Base-by-base conservation (phyloP, 2,329 filamentous ascomycete genomes). In the Phialophora verrucosa region DNA sequence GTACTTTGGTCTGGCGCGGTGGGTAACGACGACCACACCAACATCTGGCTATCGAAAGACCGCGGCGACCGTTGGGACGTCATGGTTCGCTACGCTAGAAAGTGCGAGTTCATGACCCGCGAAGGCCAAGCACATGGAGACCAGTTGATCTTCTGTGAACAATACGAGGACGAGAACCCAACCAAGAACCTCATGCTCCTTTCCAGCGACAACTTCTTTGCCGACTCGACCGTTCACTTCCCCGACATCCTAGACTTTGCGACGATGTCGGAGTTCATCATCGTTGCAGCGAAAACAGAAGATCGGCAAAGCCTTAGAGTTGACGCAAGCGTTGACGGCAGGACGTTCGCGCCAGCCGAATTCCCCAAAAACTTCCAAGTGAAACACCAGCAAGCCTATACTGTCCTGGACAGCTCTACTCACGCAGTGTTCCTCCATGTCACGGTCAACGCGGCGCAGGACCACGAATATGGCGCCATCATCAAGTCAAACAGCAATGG, bases 401-500 rank as follows among this genome's bases (percentile, higher is more conserved):
- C 95, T 0, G 91, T 98, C 2, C 84, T 99, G 32, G 93, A 97
- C 76, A 97, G 93, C 78, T 95, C 92, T 1, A 97, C 93, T 0
- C 94, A 98, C 77, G 91, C 95, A 0, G 86, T 99, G 65, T 98
- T 98, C 79, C 81, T 99, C 65, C 96, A 98, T 75, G 94, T 98
- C 55, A 93, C 91, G 0, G 91, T 92, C 49, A 90, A 91, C 73
- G 85, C 84, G 49, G 81, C 82, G 3, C 76, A 83, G 59, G 89
- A 87, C 20, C 87, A 85, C 59, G 87, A 90, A 66, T 93, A 91
- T 73, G 95, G 95, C 44, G 90, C 90, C 27, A 92, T 99, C 72
- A 88, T 99, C 79, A 99, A 98, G 86, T 97, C 93, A 75, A 99
- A 99, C 81, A 97, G 93, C 73, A 98, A 99, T 75, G 95, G 95